These are phyloP conservation scores for Aspergillus tanneri DNA, from an alignment of 2,329 filamentous ascomycete genomes.

Conservation along the genomic window DNA sequence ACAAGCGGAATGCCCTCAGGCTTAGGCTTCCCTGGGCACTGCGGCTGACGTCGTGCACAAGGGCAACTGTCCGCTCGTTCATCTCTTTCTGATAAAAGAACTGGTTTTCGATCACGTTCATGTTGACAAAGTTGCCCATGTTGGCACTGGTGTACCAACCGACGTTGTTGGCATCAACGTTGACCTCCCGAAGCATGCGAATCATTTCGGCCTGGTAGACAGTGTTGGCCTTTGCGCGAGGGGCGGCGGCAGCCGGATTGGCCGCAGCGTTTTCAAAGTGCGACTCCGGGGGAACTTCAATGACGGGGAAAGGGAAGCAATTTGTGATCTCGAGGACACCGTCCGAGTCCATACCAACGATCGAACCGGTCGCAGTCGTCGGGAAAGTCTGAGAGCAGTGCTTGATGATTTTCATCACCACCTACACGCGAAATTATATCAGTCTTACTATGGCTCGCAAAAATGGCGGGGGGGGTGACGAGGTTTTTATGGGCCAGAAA, in stretches of 20 bases:
- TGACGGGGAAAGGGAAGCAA: slow-evolving; percentile 85
- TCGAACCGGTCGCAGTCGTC: slow-evolving; percentile 80
- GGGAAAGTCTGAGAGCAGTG: slow-evolving; percentile 87
- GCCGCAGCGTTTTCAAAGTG: slow-evolving; percentile 70
- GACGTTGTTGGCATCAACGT: slow-evolving; percentile 95
- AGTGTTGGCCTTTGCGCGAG: slow-evolving; percentile 85
- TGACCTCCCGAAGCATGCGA: slow-evolving; percentile 91
- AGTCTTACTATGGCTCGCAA: slow-evolving; percentile 22
- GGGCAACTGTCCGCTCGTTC: slow-evolving; percentile 80
- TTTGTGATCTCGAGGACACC: slow-evolving; percentile 87
- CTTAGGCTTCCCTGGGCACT: slow-evolving; percentile 89
- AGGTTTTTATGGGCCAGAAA: slow-evolving; percentile 30
- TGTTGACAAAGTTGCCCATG: slow-evolving; percentile 97
- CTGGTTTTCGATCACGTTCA: slow-evolving; percentile 96
- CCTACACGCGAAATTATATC: slow-evolving; percentile 52
- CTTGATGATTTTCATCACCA: slow-evolving; percentile 98
- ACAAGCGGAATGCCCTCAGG: slow-evolving; percentile 86
- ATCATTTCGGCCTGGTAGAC: slow-evolving; percentile 96
- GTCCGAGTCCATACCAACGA: slow-evolving; percentile 89
- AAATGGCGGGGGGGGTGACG: slow-evolving; percentile 27
- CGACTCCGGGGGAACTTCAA: slow-evolving; percentile 68
- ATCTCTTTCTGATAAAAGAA: slow-evolving; percentile 91
- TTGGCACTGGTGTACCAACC: slow-evolving; percentile 99
- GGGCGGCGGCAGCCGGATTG: slow-evolving; percentile 78
- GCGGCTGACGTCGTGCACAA: slow-evolving; percentile 93